Evolutionary conservation across 306 rosid species (phyloP), one percentile per base, ranked within the genome.

Genomic region (Dicorynia guianensis): DNA sequence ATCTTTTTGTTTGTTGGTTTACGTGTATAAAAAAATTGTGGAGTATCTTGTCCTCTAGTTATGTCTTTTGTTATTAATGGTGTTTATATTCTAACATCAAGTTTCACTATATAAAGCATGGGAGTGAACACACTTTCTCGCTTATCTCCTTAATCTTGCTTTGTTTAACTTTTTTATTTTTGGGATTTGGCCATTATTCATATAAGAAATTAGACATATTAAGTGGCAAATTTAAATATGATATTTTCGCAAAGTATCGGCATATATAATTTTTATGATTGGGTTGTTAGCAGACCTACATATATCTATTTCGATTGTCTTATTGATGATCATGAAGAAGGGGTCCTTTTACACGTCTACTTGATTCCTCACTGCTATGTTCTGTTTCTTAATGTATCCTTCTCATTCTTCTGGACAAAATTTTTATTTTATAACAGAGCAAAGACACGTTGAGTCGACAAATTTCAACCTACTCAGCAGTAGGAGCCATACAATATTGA

Each of bases 361-460:
- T 81, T 64, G 75, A 66, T 70, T 60, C 14, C 15, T 18, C 49
- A 10, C 54, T 7, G 6, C 57, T 7, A 14, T 67, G 40, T 72
- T 81, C 48, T 68, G 59, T 61, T 33, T 36, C 70, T 80, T 73
- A 40, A 44, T 40, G 54, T 33, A 58, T 34, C 65, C 74, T 44
- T 60, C 71, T 65, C 62, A 67, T 19, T 57, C 59, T 79, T 59
- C 62, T 35, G 49, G 72, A 44, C 43, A 69, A 78, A 67, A 38
- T 59, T 64, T 81, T 60, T 40, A 36, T 77, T 79, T 81, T 76
- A 63, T 63, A 36, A 80, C 96, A 96, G 99, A 96, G 82, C 99
- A 96, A 79, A 86, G 99, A 73, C 99, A 96, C 79, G 99, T 96
- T 69, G 99, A 98, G 63, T 96, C 99, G n/a, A 96, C 97, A 65